Base-by-base conservation (phyloP, 257 asterid genomes). In the Primulina tabacum region DNA sequence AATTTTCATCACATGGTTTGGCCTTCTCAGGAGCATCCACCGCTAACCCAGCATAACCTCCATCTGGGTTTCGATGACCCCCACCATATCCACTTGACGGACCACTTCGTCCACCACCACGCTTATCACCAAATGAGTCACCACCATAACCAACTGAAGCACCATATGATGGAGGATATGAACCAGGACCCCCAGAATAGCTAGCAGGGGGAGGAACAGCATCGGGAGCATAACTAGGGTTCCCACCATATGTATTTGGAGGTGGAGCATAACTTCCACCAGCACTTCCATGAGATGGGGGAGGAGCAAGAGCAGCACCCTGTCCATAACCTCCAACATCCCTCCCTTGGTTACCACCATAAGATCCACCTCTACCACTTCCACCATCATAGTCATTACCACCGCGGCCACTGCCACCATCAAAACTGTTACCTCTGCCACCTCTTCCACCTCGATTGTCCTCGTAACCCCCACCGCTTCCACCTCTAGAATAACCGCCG, bases 121-220 rank as follows among this genome's bases (percentile, higher is more conserved):
- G 92, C 55, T 77, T 65, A 67, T 81, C 90, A 70, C 78, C 74
- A 24, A 37, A 74, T 18, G 77, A 30, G 79, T 89, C 87, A 69
- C 88, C 87, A 70, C 88, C 87, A 81, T 90, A 89, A 75, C 90
- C 84, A 74, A 56, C 86, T 65, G 96, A 86, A 35, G 87, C 87
- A 80, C 99, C 99, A 79, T 93, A 93, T 5, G 99, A 87, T 38
- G 99, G 96, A 67, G 97, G 97, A 78, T 89, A 89, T 17, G 96
- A 87, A 75, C 77, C 78, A 76, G 96, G 86, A 16, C 97, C 97
- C 66, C 97, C 98, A 79, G 85, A 76, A 68, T 88, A 95, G 87
- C 94, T 88, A 69, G 96, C 68, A 43, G 99, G 97, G 0, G 95
- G 96, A 72, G 98, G 95, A 72, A 81, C 92, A 2, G 86, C 82